These are phyloP conservation scores for Spongispora temasekensis DNA, from an alignment of 1,284 basidiomycete species.

Conservation along the genomic window DNA sequence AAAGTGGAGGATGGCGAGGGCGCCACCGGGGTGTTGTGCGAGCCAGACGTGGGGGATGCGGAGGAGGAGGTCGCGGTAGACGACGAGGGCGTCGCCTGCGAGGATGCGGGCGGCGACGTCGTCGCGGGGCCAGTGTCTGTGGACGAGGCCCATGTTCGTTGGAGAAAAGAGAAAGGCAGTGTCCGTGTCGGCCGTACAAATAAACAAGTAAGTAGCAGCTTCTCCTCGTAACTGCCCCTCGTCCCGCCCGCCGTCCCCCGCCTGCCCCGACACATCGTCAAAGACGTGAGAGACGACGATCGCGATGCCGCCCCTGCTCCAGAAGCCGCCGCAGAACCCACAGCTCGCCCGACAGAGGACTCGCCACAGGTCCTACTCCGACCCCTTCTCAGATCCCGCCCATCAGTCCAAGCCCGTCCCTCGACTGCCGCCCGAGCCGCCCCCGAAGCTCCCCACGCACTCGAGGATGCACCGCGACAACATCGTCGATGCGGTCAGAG, in stretches of 20 bases:
- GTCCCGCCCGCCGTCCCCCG: constrained; percentile 5
- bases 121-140: constrained; percentile 50
- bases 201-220: constrained; percentile 19
- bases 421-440: constrained; percentile 41
- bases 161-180: not conserved
- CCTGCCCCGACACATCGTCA: constrained; percentile 10
- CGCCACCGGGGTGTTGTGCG: constrained; percentile 85
- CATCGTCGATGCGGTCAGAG: constrained; percentile 63
- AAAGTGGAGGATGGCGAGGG: constrained; percentile 91
- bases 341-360: constrained; percentile 38
- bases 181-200: constrained; percentile 27
- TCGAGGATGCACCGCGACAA: constrained; percentile 38
- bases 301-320: constrained; percentile 17
- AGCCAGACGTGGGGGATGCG: constrained; percentile 87
- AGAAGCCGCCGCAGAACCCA: constrained; percentile 12
- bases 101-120: constrained; percentile 71
- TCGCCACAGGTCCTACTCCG: constrained; percentile 53
- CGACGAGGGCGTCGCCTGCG: constrained; percentile 77
- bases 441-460: constrained; percentile 37
- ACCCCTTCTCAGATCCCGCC: constrained; percentile 59
- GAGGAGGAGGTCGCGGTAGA: constrained; percentile 79
- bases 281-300: constrained; percentile 27
- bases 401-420: constrained; percentile 41
- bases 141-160: constrained; percentile 33
- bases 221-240: constrained; percentile 9